Base-by-base conservation (phyloP, 495 filamentous ascomycete species). In the Aspergillus leporis region DNA sequence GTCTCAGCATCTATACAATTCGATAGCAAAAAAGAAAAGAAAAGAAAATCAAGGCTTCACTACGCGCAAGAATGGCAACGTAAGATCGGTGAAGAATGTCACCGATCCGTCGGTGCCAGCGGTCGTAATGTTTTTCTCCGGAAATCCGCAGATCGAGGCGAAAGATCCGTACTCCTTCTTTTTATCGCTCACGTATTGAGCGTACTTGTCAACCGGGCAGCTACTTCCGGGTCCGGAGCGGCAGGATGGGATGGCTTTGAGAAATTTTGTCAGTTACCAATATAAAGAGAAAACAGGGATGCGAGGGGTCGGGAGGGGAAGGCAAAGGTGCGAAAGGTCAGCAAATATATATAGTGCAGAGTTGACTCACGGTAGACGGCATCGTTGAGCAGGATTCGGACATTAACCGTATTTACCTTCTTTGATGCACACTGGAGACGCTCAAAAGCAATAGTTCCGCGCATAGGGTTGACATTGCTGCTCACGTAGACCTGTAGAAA, bases 391-490 rank as follows among this genome's bases (percentile, higher is more conserved):
- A 77, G 62, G 31, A 85, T 72, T 6, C 82, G 74, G 28, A 83
- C 60, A 43, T 76, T 81, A 1, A 59, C 65, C 25, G 67, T 48
- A 18, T 64, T 59, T 21, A 58, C 45, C 13, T 57, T 53, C 28
- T 55, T 53, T 28, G 51, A 51, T 5, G 31, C 34, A 55, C 81
- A 83, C 48, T 72, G 77, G 22, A 85, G 59, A 16, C 74, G 70
- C 62, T 85, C 82, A 46, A 83, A 80, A 1, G 77, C 75, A n/a
- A 83, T 72, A 0, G 80, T 83, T 1, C 80, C 82, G 16, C 80
- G 71, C 83, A 85, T 84, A 6, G 78, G 77, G n/a, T 79, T 75
- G 50, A 81, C 78, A 47, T 78, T 74, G 31, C 74, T 77, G 9
- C 73, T 70, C 14, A 67, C 64, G 59, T 73, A 82, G 10, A 73